Evolutionary conservation across 2,329 filamentous ascomycete genomes (phyloP), one percentile per base, ranked within the genome.

Genomic region (Laburnicola sp.): DNA sequence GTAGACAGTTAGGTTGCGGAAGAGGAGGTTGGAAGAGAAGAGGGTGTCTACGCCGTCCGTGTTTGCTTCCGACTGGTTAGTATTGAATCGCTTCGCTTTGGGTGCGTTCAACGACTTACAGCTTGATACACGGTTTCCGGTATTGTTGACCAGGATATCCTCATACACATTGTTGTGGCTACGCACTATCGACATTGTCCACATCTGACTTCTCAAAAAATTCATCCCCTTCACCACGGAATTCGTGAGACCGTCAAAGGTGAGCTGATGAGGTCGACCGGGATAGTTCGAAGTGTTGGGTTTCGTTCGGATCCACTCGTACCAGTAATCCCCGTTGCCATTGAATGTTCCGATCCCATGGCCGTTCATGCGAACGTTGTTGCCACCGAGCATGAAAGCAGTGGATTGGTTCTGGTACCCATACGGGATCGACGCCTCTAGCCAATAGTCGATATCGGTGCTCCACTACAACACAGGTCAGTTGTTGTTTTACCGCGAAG

Each of bases 261-360:
- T 82, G 56, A 85, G 77, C 6, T 74, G 73, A 45, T 81, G 79
- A 1, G 81, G 81, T 7, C 82, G 74, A 9, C 76, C 56, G 21
- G 60, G 65, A 11, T 58, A 65, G 34, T 68, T 68, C 2, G 63
- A 67, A 6, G 57, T 56, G 5, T 56, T 58, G 8, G 54, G 44
- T 27, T 65, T 54, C 28, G 62, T 41, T 4, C 40, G 76, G 25
- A 65, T 74, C 64, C 76, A 80, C 53, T 81, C 74, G 58, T 85
- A 85, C 82, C 82, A 86, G 2, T 76, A 74, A 58, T 84, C 79
- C 2, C 83, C 83, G 59, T 85, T 85, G 7, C 83, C 82, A 60
- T 84, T 75, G 10, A 84, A 68, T 2, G 77, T 81, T 3, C 82
- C 82, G 21, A 68, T 64, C 11, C 77, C 77, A 56, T 76, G 66